phyloP scores from a whole-genome alignment of 1,139 yeast species.

The Debaryomycetaceae sp. region DNA sequence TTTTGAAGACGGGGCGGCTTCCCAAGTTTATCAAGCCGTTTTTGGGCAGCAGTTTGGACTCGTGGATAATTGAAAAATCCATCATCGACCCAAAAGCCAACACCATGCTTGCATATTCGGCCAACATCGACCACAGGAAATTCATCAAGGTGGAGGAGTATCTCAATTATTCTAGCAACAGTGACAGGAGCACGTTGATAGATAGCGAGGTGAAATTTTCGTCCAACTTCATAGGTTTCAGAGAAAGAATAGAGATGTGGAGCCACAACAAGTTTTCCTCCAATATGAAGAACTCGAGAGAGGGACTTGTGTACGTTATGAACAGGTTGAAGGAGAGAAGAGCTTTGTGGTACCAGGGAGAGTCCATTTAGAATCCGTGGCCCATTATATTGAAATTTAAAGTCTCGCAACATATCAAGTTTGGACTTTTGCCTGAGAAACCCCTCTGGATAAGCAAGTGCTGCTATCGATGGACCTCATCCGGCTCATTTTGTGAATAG shows the following conservation, averaged over 20 bases:
- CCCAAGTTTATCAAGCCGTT: conserved; percentile 81
- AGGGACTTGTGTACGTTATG: conserved; percentile 80
- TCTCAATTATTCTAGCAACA: conserved; percentile 39
- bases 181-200: conserved; percentile 33
- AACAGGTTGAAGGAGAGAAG: conserved; percentile 33
- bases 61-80: conserved; percentile 83
- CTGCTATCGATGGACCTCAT: not conserved
- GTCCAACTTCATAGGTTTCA: conserved; percentile 68
- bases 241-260: conserved; percentile 79
- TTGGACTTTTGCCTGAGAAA: too few relatives aligned
- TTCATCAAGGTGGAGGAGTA: conserved; percentile 79
- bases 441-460: not conserved
- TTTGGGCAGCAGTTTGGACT: conserved; percentile 65
- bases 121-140: conserved; percentile 82
- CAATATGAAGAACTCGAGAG: conserved; percentile 62
- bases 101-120: conserved; percentile 66
- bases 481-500: not conserved
- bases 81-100: conserved; percentile 62
- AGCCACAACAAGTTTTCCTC: conserved; percentile 66
- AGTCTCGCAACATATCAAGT: too few relatives aligned
- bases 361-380: not conserved
- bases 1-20: conserved; percentile 75
- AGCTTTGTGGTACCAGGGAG: conserved; percentile 1
- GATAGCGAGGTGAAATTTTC: conserved; percentile 63
- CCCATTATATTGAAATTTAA: too few relatives aligned